Evolutionary conservation across 179 eudicot species (phyloP).

Genomic region (Spergularia azorica): DNA sequence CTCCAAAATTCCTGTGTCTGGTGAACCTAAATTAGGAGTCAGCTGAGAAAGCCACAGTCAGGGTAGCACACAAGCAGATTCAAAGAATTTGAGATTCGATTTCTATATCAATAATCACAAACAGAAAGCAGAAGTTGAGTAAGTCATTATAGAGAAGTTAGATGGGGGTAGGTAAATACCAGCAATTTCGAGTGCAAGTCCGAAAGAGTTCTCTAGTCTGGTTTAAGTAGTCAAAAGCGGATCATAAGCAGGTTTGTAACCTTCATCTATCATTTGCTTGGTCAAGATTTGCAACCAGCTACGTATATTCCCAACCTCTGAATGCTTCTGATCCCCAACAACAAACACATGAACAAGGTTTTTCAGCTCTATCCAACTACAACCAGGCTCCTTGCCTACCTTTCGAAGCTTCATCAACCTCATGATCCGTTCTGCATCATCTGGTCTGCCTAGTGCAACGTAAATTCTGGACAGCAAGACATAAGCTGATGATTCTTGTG

Average conservation of each 20-base stretch:
- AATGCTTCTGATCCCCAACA: slow-evolving; percentile 66
- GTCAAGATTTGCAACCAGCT: slow-evolving; percentile 39
- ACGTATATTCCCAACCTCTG: slow-evolving; percentile 41
- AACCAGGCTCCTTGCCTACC: slow-evolving; percentile 68
- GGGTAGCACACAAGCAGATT: neutral
- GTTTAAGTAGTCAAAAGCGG: slow-evolving; percentile 18
- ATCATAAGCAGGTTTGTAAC: slow-evolving; percentile 40
- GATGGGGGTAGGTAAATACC: slow-evolving; percentile 22
- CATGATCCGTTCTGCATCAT: slow-evolving; percentile 58
- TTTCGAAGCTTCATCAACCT: slow-evolving; percentile 56
- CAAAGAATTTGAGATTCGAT: neutral
- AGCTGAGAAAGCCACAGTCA: neutral
- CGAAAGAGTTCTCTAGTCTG: slow-evolving; percentile 11
- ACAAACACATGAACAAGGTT: slow-evolving; percentile 65
- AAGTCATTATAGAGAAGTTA: slow-evolving; percentile 3
- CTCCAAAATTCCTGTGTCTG: neutral
- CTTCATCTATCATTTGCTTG: slow-evolving; percentile 59
- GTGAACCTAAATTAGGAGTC: neutral
- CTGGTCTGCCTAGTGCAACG: slow-evolving; percentile 51
- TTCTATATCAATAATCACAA: neutral
- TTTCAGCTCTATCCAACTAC: slow-evolving; percentile 73
- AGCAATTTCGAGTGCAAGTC: neutral
- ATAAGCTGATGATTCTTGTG: slow-evolving; percentile 74
- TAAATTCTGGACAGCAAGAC: slow-evolving; percentile 62
- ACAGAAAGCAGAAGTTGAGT: neutral